phyloP scores from a whole-genome alignment of 2,329 filamentous ascomycete genomes.

The Chalaropsis thielavioides region DNA sequence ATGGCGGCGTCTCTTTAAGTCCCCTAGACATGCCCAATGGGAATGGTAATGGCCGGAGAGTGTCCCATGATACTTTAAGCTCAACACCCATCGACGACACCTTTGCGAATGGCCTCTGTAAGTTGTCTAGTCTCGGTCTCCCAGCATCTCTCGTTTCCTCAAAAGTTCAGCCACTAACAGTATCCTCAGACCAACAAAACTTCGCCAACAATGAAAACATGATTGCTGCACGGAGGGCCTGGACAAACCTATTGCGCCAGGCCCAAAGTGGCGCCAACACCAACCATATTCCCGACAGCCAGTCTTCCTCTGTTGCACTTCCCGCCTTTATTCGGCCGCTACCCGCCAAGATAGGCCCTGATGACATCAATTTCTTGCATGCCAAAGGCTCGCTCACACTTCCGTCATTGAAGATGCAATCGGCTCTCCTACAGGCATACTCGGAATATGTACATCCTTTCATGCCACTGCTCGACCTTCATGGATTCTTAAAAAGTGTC shows the following conservation, averaged over 20 bases:
- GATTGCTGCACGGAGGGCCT: conserved; percentile 12
- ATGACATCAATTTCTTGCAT: conserved; percentile 71
- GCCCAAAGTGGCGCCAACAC: conserved; percentile 23
- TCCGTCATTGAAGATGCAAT: conserved; percentile 55
- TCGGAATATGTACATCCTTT: conserved; percentile 85
- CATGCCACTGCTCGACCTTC: conserved; percentile 71
- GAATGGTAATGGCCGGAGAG: background rate
- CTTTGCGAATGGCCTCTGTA: conserved; percentile 2
- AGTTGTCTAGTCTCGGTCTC: background rate
- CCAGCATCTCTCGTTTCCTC: background rate
- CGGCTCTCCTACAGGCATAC: conserved; percentile 68
- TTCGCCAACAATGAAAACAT: conserved; percentile 14
- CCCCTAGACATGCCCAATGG: background rate
- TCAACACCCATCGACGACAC: background rate
- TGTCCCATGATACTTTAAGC: background rate
- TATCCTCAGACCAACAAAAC: conserved; percentile 23
- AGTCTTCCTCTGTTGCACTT: conserved; percentile 28
- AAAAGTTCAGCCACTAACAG: conserved; percentile 26
- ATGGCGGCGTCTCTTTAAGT: background rate
- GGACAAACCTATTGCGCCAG: conserved; percentile 15
- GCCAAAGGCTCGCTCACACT: conserved; percentile 74
- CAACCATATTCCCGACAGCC: background rate
- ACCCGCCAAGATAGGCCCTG: conserved; percentile 58
- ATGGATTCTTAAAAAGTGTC: conserved; percentile 45
- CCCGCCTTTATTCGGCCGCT: conserved; percentile 65